phyloP scores from a whole-genome alignment of 2,329 filamentous ascomycete genomes.

The Amylocarpus encephaloides region DNA sequence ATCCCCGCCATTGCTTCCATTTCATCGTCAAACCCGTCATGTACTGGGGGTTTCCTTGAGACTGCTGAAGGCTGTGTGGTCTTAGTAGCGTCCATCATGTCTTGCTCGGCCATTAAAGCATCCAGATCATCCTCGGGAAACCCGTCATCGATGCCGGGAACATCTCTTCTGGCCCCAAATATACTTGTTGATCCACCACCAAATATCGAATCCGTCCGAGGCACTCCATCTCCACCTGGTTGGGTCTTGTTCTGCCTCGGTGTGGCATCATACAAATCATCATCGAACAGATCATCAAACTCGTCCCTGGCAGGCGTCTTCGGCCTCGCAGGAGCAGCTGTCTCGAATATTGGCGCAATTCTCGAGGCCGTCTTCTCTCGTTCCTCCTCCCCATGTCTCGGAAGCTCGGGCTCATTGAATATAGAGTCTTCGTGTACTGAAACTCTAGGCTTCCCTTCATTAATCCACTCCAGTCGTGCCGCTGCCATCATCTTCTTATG shows the following conservation, averaged over 20 bases:
- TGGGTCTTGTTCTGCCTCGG: conserved; percentile 30
- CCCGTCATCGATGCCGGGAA: conserved; percentile 17
- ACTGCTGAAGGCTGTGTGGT: conserved; percentile 16
- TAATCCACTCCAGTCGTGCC: conserved; percentile 76
- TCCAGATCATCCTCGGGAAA: conserved; percentile 38
- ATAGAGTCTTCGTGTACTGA: conserved; percentile 26
- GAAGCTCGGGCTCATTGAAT: conserved; percentile 23
- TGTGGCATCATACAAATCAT: conserved; percentile 47
- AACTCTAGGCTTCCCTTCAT: conserved; percentile 58
- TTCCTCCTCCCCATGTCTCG: conserved; percentile 25
- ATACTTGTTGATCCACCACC: conserved; percentile 17
- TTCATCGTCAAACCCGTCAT: conserved; percentile 40
- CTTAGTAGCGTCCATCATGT: conserved; percentile 23
- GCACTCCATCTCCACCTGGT: conserved; percentile 18
- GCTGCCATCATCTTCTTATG: conserved; percentile 74
- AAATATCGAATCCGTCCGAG: conserved; percentile 20
- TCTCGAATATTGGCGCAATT: conserved; percentile 36
- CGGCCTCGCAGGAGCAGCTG: conserved; percentile 20
- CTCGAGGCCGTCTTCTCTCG: conserved; percentile 28
- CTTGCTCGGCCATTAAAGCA: conserved; percentile 22
- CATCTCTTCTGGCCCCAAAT: conserved; percentile 22
- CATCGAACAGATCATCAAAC: conserved; percentile 5
- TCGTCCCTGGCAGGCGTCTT: conserved; percentile 23
- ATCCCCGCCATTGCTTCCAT: conserved; percentile 60
- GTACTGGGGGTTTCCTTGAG: neutral